Evolutionary conservation across 768 basidiomycete species (phyloP), one percentile per base, ranked within the genome.

Genomic region (Lanmaoa rubissima): DNA sequence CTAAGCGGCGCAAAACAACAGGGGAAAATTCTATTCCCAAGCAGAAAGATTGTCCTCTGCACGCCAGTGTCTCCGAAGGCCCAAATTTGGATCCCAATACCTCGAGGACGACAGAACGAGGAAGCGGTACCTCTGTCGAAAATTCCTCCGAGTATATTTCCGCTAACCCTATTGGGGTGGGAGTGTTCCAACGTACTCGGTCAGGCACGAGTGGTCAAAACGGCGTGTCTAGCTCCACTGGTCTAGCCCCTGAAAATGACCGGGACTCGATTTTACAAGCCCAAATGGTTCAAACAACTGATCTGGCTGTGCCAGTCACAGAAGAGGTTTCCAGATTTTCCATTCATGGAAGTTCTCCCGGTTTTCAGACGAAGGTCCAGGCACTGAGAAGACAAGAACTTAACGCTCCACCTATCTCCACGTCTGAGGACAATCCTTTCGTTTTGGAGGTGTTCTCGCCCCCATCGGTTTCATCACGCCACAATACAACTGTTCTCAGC

Each of bases 191-290:
- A 36, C 43, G 19, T 19, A 44, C 8, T 28, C 42, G n/a, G 44
- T 39, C 26, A 5, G 38, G 9, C 36, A 47, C 17, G 17, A 41
- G 21, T 38, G 39, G 12, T 38, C 53, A 43, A 55, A 48, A 41
- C 50, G 45, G 43, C 57, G 43, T 56, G 61, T 35, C 39, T 31
- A 11, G 50, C 61, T 59, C 58, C 57, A 59, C 59, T 48, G 50
- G 8, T 51, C 50, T 48, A 58, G 41, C 54, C 52, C 44, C 35
- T 28, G 42, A 21, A 8, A 38, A 34, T n/a, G 49, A 40, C 13
- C 41, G 10, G n/a, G 35, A 31, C 38, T 45, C 45, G 41, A 36
- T 34, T 16, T 13, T 19, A 19, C 57, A 31, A 13, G 32, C 14
- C 31, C 44, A 41, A n/a, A 50, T 11, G 9, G 26, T n/a, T 31